A percentile compares a stretch with the other conserved stretches of the same genome.
phyloP scores from a whole-genome alignment of 257 asterid species.

The Nicotiana otophora region DNA sequence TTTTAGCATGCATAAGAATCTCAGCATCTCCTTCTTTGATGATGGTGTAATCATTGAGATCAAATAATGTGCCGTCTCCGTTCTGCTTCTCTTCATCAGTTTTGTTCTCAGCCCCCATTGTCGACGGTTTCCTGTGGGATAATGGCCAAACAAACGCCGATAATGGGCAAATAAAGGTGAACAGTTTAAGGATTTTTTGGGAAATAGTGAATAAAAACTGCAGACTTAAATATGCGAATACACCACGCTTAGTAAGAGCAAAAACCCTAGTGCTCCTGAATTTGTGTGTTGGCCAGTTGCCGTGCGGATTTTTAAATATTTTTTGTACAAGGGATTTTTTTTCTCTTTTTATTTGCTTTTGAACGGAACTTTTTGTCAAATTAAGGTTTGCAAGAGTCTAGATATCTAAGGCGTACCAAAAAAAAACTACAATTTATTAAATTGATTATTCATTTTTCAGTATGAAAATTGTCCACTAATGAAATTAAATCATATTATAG shows the following conservation, averaged over 20 bases:
- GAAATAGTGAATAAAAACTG: not conserved
- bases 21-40: conserved; percentile 95
- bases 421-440: not conserved
- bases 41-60: conserved; percentile 54
- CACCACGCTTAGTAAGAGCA: not conserved
- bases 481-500: no score
- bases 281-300: not conserved
- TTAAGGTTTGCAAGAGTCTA: no score
- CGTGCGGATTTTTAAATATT: not conserved
- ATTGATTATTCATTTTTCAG: not conserved
- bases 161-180: not conserved
- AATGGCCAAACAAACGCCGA: not conserved
- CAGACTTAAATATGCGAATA: not conserved
- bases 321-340: not conserved
- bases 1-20: conserved; percentile 83
- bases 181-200: not conserved
- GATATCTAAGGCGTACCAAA: no score
- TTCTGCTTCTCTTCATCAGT: conserved; percentile 35
- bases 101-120: conserved; percentile 42
- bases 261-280: not conserved
- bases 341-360: no score
- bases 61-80: conserved; percentile 35
- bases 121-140: not conserved
- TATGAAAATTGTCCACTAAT: not conserved
- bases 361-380: no score